phyloP scores from a whole-genome alignment of 176 grass and related monocot species.

The Aegilops speltoides region DNA sequence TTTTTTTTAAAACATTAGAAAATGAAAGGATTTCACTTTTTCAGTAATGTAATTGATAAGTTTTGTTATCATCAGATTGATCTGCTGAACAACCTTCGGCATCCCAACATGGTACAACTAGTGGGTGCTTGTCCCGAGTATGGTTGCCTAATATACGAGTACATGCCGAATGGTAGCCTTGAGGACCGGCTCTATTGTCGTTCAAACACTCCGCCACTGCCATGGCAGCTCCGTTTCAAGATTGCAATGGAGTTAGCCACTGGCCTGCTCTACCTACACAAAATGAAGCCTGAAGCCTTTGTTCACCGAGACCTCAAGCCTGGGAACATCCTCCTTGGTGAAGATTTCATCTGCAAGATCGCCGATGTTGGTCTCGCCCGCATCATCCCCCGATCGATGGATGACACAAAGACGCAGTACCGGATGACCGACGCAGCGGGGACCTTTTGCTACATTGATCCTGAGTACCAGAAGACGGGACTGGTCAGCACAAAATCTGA shows the following conservation, averaged over 20 bases:
- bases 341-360: slow-evolving; percentile 60
- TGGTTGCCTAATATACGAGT: slow-evolving; percentile 83
- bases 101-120: slow-evolving; percentile 88
- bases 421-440: slow-evolving; percentile 70
- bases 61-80: slow-evolving; percentile 56
- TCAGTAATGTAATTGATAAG: background rate
- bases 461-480: slow-evolving; percentile 89
- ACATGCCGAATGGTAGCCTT: slow-evolving; percentile 82
- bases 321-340: slow-evolving; percentile 76
- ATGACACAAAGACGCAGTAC: slow-evolving; percentile 45
- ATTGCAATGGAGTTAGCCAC: slow-evolving; percentile 69
- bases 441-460: slow-evolving; percentile 96
- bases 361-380: slow-evolving; percentile 78
- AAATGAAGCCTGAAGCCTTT: slow-evolving; percentile 75
- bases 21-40: background rate
- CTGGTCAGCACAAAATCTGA: slow-evolving; percentile 75
- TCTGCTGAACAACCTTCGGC: slow-evolving; percentile 69
- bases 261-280: slow-evolving; percentile 77
- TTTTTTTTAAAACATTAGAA: background rate
- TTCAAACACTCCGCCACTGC: slow-evolving; percentile 51
- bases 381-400: slow-evolving; percentile 60
- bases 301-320: slow-evolving; percentile 93
- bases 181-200: slow-evolving; percentile 74
- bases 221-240: slow-evolving; percentile 78
- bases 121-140: slow-evolving; percentile 83